Evolutionary conservation across 164 flowering plant genomes (phyloP).

Genomic region (Vitis labrusca): DNA sequence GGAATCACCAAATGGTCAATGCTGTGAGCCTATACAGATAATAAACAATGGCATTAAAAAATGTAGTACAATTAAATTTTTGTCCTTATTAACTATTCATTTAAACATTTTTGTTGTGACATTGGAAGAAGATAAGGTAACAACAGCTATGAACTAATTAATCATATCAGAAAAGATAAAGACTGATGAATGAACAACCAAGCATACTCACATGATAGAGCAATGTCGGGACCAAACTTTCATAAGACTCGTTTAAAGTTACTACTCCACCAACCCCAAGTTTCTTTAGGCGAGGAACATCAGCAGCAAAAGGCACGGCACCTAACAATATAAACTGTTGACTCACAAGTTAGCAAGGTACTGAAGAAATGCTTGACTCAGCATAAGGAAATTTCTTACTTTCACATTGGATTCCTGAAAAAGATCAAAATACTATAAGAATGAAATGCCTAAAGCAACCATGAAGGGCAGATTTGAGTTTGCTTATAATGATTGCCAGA

Average conservation of each 20-base stretch:
- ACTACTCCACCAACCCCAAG: conserved; percentile 85
- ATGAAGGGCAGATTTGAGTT: too few species aligned
- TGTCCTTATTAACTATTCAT: too few species aligned
- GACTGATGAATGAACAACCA: too few species aligned
- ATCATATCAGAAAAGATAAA: too few species aligned
- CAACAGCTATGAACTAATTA: too few species aligned
- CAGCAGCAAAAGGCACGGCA: conserved; percentile 94
- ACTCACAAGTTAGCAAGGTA: conserved; percentile 6
- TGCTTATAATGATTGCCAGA: too few species aligned
- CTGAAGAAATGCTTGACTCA: neutral
- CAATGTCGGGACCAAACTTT: conserved; percentile 83
- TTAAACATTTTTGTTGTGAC: too few species aligned
- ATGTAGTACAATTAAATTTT: neutral
- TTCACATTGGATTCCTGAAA: too few species aligned
- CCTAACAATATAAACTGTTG: conserved; percentile 80
- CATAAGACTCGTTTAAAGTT: conserved; percentile 89
- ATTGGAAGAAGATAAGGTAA: too few species aligned
- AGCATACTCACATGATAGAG: conserved; percentile 57
- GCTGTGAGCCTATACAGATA: conserved; percentile 52
- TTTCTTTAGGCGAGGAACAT: conserved; percentile 73
- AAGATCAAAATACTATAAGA: too few species aligned
- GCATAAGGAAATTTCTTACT: neutral
- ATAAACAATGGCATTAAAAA: neutral
- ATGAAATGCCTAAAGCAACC: too few species aligned
- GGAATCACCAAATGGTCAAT: conserved; percentile 88